Evolutionary conservation across 805 yeast species (phyloP).

Genomic region (Saccharomycopsis sp.): DNA sequence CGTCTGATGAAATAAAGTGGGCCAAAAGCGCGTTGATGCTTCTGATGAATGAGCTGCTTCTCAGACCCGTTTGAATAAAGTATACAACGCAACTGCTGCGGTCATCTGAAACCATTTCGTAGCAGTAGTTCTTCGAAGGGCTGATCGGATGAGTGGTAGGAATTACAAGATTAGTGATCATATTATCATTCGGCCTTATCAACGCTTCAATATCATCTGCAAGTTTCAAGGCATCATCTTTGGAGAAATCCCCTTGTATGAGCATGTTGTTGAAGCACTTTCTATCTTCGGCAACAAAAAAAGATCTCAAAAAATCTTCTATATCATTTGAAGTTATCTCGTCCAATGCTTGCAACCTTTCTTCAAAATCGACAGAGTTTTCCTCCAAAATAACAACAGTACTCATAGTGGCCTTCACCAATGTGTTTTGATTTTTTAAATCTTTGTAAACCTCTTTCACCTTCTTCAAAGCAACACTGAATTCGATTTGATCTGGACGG

Average conservation of each 20-base stretch:
- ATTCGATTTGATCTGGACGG: slow-evolving; percentile 21
- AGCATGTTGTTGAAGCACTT: slow-evolving; percentile 31
- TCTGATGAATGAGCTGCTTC: slow-evolving; percentile 29
- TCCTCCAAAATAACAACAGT: slow-evolving; percentile 47
- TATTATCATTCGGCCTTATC: too few species aligned
- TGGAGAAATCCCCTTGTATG: slow-evolving; percentile 41
- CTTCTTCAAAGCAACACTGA: slow-evolving; percentile 33
- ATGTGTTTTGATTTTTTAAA: slow-evolving; percentile 32
- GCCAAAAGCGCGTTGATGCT: slow-evolving; percentile 40
- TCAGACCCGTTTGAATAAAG: slow-evolving; percentile 49
- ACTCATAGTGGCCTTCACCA: slow-evolving; percentile 41
- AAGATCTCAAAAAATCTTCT: slow-evolving; percentile 24
- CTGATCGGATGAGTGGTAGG: slow-evolving; percentile 35
- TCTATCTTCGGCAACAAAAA: slow-evolving; percentile 22
- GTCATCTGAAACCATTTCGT: slow-evolving; percentile 35
- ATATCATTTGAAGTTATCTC: slow-evolving; percentile 34
- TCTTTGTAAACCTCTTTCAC: slow-evolving; percentile 39
- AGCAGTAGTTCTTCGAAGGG: slow-evolving; percentile 30
- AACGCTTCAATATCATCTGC: slow-evolving; percentile 24
- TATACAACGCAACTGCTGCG: slow-evolving; percentile 43
- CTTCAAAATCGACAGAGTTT: slow-evolving; percentile 44
- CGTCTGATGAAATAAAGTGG: slow-evolving; percentile 36
- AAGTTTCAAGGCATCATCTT: slow-evolving; percentile 22
- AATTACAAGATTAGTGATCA: too few species aligned
- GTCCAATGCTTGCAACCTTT: slow-evolving; percentile 48